Conservation (phyloP, 208 protist genomes). For the Giardia duodenalis region DNA sequence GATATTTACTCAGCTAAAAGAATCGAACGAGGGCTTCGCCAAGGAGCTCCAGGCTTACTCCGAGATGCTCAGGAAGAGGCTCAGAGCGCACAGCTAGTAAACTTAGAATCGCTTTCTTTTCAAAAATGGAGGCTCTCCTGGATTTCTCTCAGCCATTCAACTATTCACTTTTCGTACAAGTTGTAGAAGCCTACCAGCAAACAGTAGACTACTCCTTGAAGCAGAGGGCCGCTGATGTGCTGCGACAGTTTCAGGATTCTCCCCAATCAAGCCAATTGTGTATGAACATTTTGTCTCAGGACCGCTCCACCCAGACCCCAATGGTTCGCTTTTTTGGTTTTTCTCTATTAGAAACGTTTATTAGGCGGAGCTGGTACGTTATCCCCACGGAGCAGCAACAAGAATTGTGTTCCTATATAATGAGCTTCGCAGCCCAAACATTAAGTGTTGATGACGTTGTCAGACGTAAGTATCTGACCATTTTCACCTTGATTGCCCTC, state of each 20-base stretch:
- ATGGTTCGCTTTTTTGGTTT: not conserved
- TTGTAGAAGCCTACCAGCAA: not conserved
- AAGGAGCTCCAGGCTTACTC: not conserved
- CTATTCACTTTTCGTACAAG: not conserved
- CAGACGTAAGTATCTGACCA: not conserved
- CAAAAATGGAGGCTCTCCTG: not conserved
- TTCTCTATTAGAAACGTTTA: not conserved
- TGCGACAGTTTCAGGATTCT: not conserved
- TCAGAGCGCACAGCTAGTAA: too few species aligned
- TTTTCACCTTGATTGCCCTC: not conserved
- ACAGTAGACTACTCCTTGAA: not conserved
- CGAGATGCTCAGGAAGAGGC: not conserved
- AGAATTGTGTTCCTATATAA: not conserved
- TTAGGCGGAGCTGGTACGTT: not conserved
- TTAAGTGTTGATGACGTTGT: not conserved
- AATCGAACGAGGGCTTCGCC: not conserved
- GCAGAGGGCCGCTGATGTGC: not conserved
- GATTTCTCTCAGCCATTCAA: not conserved
- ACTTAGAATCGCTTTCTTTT: too few species aligned
- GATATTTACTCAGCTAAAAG: not conserved
- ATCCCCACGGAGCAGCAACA: not conserved
- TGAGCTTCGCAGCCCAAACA: not conserved
- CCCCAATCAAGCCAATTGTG: not conserved
- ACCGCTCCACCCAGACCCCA: not conserved
- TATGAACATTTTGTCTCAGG: not conserved